Evolutionary conservation across 2,329 filamentous ascomycete species (phyloP), one percentile per base, ranked within the genome.

Genomic region (Eurotiales sp.): DNA sequence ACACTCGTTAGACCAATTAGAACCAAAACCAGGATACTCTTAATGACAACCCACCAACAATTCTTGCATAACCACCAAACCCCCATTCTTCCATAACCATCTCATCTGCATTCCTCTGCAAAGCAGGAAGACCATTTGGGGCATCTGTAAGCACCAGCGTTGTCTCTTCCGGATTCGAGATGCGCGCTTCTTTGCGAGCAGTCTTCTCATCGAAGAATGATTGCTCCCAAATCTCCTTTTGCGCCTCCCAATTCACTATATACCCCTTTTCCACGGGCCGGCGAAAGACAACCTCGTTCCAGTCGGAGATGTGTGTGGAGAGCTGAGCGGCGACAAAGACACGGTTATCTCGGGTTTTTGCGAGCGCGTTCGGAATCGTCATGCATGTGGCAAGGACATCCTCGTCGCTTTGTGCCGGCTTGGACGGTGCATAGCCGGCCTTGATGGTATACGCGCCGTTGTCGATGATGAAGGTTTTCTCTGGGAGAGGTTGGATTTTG

Each of bases 51-150:
- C 59, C 65, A 80, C 88, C 88, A 57, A 88, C 75, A 52, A 82
- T 85, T 55, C 93, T 83, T 58, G 86, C 87, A 71, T 95, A 95
- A 58, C 87, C 86, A 10, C 86, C 82, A 70, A 99, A 99, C 2
- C 89, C 89, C 73, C 93, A 99, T 66, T 97, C 91, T 66, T 99
- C 93, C 75, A 99, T 97, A 1, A 97, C 83, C 64, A 99, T 90
- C 74, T 99, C 92, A 64, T 99, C 93, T 60, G 89, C 90, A 66
- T 96, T 93, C 34, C 85, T 82, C 70, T 96, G 90, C 56, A 99
- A 72, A 11, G 84, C 83, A 0, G 86, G 84, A 51, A 95, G 78
- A 3, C 86, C 84, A 70, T 95, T 96, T 3, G 90, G 86, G 41
- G 90, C 87, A 69, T 99, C 93, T 1, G 88, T 84, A 46, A 97